Evolutionary conservation across 163 green algal genomes (phyloP).

Genomic region (Coccomyxa subellipsoidea): DNA sequence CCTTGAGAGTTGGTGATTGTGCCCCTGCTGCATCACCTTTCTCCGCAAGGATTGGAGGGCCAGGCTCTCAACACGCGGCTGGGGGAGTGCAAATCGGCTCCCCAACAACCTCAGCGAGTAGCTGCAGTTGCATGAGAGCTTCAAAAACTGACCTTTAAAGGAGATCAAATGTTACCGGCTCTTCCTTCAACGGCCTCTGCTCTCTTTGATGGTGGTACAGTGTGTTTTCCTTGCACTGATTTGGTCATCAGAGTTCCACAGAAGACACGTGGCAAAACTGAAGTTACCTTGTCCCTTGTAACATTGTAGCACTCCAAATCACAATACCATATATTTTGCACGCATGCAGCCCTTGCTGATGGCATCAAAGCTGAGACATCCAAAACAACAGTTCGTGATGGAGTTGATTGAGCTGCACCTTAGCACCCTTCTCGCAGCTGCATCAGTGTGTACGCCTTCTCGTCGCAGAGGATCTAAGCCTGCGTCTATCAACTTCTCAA

Average conservation of each 20-base stretch:
- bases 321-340: too few relatives aligned
- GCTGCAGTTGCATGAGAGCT: background rate
- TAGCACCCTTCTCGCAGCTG: background rate
- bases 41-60: background rate
- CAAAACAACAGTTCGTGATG: constrained; percentile 1
- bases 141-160: background rate
- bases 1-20: background rate
- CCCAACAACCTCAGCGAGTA: background rate
- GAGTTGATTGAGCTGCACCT: background rate
- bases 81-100: background rate
- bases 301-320: too few relatives aligned
- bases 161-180: too few relatives aligned
- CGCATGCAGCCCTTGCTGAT: too few relatives aligned
- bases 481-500: background rate
- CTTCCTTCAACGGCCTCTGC: too few relatives aligned
- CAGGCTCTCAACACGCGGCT: background rate
- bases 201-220: too few relatives aligned
- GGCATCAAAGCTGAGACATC: background rate
- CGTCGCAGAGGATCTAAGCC: background rate
- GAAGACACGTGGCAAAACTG: too few relatives aligned
- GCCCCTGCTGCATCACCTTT: background rate
- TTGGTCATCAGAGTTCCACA: too few relatives aligned
- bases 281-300: too few relatives aligned
- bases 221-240: too few relatives aligned
- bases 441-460: background rate